These are phyloP conservation scores for Datura wrightii DNA, from an alignment of 257 asterid genomes.

Conservation along the genomic window DNA sequence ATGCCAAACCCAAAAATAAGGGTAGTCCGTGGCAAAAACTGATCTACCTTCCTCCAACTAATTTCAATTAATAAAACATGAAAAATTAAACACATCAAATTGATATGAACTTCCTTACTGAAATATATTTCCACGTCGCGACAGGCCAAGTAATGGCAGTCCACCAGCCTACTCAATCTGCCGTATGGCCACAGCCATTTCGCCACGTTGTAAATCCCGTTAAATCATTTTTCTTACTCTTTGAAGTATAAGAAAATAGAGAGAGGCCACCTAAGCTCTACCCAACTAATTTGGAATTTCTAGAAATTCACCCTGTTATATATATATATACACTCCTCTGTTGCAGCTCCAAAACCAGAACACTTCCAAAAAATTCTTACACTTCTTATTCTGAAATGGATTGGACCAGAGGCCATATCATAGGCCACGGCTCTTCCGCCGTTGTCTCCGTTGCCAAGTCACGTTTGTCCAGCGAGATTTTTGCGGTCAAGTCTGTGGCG, in stretches of 20 bases:
- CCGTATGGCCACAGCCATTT: slow-evolving; percentile 37
- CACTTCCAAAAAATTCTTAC: not conserved
- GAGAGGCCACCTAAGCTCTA: slow-evolving; percentile 37
- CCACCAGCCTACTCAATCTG: slow-evolving; percentile 37
- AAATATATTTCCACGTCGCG: slow-evolving; percentile 43
- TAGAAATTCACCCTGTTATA: slow-evolving; percentile 25
- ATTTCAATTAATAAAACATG: not conserved
- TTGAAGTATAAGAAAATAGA: slow-evolving; percentile 3
- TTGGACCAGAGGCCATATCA: slow-evolving; percentile 72
- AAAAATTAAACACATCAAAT: not conserved
- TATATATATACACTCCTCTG: not conserved
- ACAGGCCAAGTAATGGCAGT: slow-evolving; percentile 34
- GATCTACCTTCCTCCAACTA: too few relatives aligned
- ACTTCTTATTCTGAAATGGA: slow-evolving; percentile 45
- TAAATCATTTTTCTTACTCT: slow-evolving; percentile 49
- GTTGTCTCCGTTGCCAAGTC: slow-evolving; percentile 59
- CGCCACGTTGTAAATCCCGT: slow-evolving; percentile 67
- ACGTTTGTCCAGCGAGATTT: slow-evolving; percentile 34
- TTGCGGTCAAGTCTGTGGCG: slow-evolving; percentile 76
- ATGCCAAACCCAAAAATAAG: too few relatives aligned
- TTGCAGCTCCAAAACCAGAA: not conserved
- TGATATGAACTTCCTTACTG: slow-evolving; percentile 24
- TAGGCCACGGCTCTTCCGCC: slow-evolving; percentile 84
- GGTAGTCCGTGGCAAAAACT: too few relatives aligned
- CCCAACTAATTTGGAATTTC: slow-evolving; percentile 69